Base-by-base conservation (phyloP, 2,329 filamentous ascomycete genomes). In the Sclerotinia glacialis region DNA sequence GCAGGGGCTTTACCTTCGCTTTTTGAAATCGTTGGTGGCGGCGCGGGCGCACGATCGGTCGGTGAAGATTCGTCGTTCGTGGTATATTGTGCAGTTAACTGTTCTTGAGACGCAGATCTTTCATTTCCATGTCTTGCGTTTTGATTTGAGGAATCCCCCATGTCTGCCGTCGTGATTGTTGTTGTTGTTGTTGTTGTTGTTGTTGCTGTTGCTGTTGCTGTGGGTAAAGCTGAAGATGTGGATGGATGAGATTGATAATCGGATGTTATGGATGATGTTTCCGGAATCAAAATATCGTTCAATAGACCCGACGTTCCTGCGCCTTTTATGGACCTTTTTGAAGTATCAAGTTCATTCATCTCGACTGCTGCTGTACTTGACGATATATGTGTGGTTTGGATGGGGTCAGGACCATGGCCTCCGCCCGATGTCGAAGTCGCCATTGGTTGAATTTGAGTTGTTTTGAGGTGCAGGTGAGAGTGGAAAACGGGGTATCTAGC, bases 221-320 rank as follows among this genome's bases (percentile, higher is more conserved):
- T 59, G 42, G 40, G 42, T 47, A 59, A 34, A 47, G 3, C 9
- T 47, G 42, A 34, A n/a, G 40, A 59, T 23, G 28, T 3, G 12
- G 26, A 47, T 18, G 26, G 21, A 23, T 23, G 23, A 18, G 42
- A 26, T 46, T 16, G 40, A 47, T 59, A 47, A 46, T 34, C 42
- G 26, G 56, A 34, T 31, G 56, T 59, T 34, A 59, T 59, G 21
- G 46, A 44, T 12, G 64, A 65, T 23, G 55, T 52, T 34, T 42
- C 47, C 31, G 64, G 64, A 44, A 61, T 65, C 12, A 54, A 65
- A 28, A 61, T 65, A 53, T 65, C 9, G 37, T 53, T 65, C 11
- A 65, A 23, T 23, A 65, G 21, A 46, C 46, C 64, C 28, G 64
- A 65, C n/a, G 54, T 60, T 44, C 54, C 64, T 46, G 64, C 18